Base-by-base conservation (phyloP, 2,329 filamentous ascomycete species). In the Bipolaris oryzae region DNA sequence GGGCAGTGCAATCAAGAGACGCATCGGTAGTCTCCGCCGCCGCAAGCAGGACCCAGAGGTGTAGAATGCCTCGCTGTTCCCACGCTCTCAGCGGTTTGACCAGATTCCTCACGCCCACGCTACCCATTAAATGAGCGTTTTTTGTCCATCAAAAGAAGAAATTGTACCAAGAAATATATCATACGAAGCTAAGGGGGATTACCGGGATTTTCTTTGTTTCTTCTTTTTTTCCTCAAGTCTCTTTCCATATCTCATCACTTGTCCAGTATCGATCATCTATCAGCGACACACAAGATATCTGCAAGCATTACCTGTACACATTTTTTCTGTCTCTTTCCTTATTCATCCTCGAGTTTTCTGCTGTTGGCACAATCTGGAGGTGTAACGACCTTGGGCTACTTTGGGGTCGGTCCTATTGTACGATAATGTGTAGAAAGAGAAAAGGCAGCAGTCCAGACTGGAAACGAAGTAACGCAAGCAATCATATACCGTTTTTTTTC, bases 11-110 rank as follows among this genome's bases (percentile, higher is more conserved):
- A 53, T 82, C 57, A 82, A 80, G 76, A 81, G 77, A 74, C 73
- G 80, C 21, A 75, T 82, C 44, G 79, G 79, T 43, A 80, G 78
- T 64, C 64, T 81, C 48, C 75, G 78, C 55, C 76, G 74, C 57
- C 66, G 69, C 54, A 72, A 69, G 63, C 69, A 67, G 23, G 70
- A 69, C 6, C 57, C 61, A 13, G 67, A 64, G 53, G 57, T 61
- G 46, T 69, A 68, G 62, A 57, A 51, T 20, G 46, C 50, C 21
- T 53, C 55, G 37, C 54, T 55, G 25, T 59, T 53, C 15, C 38
- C 38, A 6, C 37, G 48, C 41, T 21, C 45, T 5, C 49, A 39
- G 25, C 45, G 39, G 3, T 46, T 42, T 3, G 48, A 52, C n/a
- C 33, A 50, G 13, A 20, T 33, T 23, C 39, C 25, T 15, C 50